A percentile compares a stretch with the other conserved stretches of the same genome.
phyloP scores from a whole-genome alignment of 306 rosid genomes.

The Quercus suber region DNA sequence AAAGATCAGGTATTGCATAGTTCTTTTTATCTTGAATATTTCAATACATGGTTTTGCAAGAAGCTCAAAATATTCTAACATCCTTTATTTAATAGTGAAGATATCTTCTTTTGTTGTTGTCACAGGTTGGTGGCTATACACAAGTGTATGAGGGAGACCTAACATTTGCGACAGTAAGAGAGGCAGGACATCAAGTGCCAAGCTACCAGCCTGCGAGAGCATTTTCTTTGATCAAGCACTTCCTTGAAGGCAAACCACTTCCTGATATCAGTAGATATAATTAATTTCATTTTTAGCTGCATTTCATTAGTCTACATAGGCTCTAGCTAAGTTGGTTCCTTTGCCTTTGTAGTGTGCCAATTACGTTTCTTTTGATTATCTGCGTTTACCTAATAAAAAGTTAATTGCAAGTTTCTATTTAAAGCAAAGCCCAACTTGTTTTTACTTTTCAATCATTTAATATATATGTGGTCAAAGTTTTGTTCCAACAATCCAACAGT shows the following conservation, averaged over 20 bases:
- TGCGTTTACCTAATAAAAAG: neutral
- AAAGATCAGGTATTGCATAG: constrained; percentile 50
- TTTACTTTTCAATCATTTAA: too few species aligned
- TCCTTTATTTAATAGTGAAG: too few species aligned
- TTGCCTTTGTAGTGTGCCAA: neutral
- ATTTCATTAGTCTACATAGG: too few species aligned
- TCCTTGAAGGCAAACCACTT: constrained; percentile 57
- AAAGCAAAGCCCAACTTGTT: too few species aligned
- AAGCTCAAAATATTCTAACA: too few species aligned
- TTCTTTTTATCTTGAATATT: neutral
- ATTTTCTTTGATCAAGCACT: constrained; percentile 58
- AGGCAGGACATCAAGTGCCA: constrained; percentile 87
- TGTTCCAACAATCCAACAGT: too few species aligned
- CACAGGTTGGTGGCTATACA: constrained; percentile 70
- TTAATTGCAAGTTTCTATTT: neutral
- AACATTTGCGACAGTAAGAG: constrained; percentile 75
- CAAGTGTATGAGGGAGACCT: constrained; percentile 57
- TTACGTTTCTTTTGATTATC: neutral
- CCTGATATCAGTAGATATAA: constrained; percentile 27
- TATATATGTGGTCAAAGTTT: too few species aligned
- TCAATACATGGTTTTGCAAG: too few species aligned
- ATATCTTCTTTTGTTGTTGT: neutral
- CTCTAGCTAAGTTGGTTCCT: too few species aligned
- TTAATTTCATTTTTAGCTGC: too few species aligned
- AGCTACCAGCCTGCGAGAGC: constrained; percentile 79